Conservation (phyloP, 495 filamentous ascomycete species). For the Thozetella sp. region DNA sequence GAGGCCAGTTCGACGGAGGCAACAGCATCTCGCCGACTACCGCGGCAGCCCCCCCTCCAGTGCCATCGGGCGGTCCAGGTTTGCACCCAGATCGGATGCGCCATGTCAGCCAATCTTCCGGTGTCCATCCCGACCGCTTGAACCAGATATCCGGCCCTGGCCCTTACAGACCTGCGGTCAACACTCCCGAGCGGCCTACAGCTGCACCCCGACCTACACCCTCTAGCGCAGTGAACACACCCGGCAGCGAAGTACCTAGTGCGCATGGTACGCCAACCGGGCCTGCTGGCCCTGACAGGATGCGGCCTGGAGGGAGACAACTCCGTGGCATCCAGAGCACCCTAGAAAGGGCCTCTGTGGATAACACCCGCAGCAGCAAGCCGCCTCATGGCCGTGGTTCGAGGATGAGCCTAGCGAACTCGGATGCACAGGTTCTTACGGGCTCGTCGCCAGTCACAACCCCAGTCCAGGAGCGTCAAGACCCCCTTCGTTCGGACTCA, state of each 20-base stretch:
- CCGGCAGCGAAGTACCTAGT: slow-evolving; percentile 24
- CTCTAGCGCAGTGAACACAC: slow-evolving; percentile 19
- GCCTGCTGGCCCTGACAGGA: slow-evolving; percentile 43
- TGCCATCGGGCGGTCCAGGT: slow-evolving; percentile 10
- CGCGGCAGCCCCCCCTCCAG: slow-evolving; percentile 19
- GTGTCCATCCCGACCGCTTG: slow-evolving; percentile 55
- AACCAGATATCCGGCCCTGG: slow-evolving; percentile 27
- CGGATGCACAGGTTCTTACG: slow-evolving; percentile 47
- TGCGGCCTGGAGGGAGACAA: slow-evolving; percentile 43
- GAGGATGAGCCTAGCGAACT: slow-evolving; percentile 40
- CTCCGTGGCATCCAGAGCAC: slow-evolving; percentile 53
- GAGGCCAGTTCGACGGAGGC: slow-evolving; percentile 32
- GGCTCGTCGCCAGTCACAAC: slow-evolving; percentile 47
- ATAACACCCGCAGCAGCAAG: slow-evolving; percentile 25
- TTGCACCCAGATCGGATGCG: slow-evolving; percentile 47
- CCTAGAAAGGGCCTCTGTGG: slow-evolving; percentile 41
- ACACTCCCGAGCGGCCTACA: slow-evolving; percentile 33
- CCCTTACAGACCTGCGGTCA: slow-evolving; percentile 27
- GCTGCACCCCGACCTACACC: slow-evolving; percentile 21
- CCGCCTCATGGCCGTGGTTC: slow-evolving; percentile 35
- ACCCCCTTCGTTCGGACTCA: slow-evolving; percentile 27
- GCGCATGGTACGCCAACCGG: slow-evolving; percentile 39
- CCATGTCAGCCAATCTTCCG: slow-evolving; percentile 28
- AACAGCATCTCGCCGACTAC: slow-evolving; percentile 26
- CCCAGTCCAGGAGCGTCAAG: slow-evolving; percentile 43